Evolutionary conservation across 257 asterid species (phyloP).

Genomic region (Leonotis leonurus): DNA sequence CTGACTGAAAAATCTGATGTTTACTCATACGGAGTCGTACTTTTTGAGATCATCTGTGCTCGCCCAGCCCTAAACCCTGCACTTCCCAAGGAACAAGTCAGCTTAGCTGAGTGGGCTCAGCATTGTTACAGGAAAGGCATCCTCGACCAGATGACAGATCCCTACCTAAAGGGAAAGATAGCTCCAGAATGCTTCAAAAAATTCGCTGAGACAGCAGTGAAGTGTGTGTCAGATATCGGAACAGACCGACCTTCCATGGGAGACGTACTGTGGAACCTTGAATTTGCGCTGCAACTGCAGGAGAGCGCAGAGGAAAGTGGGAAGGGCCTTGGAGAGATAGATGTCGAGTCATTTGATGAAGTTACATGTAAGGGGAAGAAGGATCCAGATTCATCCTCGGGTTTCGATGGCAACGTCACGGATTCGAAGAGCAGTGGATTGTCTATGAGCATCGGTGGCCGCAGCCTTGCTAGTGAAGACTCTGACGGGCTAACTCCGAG

Average conservation of each 20-base stretch:
- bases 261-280: conserved; percentile 90
- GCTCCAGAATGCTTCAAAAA: conserved; percentile 88
- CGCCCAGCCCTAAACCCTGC: conserved; percentile 77
- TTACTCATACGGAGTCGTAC: conserved; percentile 72
- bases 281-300: conserved; percentile 83
- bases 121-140: conserved; percentile 76
- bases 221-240: conserved; percentile 77
- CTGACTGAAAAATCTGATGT: conserved; percentile 82
- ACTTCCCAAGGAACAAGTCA: conserved; percentile 80
- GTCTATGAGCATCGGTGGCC: conserved; percentile 88
- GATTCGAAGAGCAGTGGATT: conserved; percentile 73
- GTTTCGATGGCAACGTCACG: conserved; percentile 50
- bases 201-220: conserved; percentile 84
- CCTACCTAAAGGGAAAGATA: conserved; percentile 82
- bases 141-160: conserved; percentile 66
- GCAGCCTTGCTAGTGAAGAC: conserved; percentile 82
- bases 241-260: conserved; percentile 89
- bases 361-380: conserved; percentile 44
- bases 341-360: conserved; percentile 30
- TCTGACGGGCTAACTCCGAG: conserved; percentile 91
- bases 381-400: conserved; percentile 47
- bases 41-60: conserved; percentile 78
- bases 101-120: conserved; percentile 87
- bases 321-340: conserved; percentile 40
- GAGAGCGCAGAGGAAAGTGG: conserved; percentile 91